Evolutionary conservation across 805 yeast species (phyloP).

Genomic region (Kockiozyma suomiensis): DNA sequence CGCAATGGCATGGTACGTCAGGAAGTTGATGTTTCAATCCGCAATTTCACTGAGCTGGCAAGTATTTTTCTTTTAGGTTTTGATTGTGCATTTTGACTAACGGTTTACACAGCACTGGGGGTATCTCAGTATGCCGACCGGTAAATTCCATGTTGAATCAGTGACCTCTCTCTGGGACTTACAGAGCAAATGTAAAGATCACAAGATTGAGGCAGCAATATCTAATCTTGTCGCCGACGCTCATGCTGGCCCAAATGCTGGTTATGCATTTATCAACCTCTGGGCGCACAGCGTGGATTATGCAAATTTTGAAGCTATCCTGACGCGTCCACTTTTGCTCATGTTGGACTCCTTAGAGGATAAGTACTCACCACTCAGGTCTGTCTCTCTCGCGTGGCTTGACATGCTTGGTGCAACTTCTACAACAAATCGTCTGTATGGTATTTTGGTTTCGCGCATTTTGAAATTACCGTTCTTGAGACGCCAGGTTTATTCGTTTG

Average conservation of each 20-base stretch:
- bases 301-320: conserved; percentile 47
- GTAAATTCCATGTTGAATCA: conserved; percentile 67
- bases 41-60: conserved; percentile 29
- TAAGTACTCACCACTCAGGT: conserved; percentile 45
- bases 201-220: conserved; percentile 72
- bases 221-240: conserved; percentile 54
- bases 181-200: conserved; percentile 53
- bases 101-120: conserved; percentile 60
- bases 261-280: conserved; percentile 61
- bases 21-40: conserved; percentile 29
- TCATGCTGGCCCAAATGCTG: conserved; percentile 45
- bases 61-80: not conserved
- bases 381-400: conserved; percentile 32
- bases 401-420: conserved; percentile 34
- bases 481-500: conserved; percentile 39
- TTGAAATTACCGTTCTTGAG: conserved; percentile 46
- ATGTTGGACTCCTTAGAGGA: conserved; percentile 64
- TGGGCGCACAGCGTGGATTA: conserved; percentile 75
- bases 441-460: conserved; percentile 59
- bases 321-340: conserved; percentile 66
- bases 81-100: conserved; percentile 20
- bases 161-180: conserved; percentile 66
- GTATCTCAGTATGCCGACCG: conserved; percentile 53
- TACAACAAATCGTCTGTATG: conserved; percentile 58
- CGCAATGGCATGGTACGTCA: conserved; percentile 26